phyloP scores from a whole-genome alignment of 495 filamentous ascomycete species.

The Thozetella sp. region DNA sequence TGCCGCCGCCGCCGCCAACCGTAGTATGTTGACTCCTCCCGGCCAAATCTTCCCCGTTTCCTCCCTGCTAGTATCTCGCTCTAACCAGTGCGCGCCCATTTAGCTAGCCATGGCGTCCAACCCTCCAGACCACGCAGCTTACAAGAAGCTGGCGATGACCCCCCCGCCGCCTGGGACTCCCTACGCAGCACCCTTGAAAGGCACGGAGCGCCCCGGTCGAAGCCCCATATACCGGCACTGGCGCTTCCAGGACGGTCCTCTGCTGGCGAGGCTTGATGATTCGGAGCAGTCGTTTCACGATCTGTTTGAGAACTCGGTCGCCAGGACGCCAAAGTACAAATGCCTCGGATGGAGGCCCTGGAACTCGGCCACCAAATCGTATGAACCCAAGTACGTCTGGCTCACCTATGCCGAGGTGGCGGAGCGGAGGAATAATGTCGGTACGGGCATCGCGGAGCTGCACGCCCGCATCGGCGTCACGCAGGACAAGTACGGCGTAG shows the following conservation, averaged over 20 bases:
- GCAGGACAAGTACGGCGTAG: constrained; percentile 76
- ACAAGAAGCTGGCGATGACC: constrained; percentile 42
- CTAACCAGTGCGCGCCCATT: too few species aligned
- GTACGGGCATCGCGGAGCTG: constrained; percentile 82
- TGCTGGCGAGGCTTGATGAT: constrained; percentile 77
- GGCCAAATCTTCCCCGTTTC: not conserved
- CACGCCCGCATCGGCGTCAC: constrained; percentile 70
- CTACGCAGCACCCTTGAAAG: constrained; percentile 70
- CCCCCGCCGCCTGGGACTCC: constrained; percentile 63
- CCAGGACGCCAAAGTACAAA: constrained; percentile 53
- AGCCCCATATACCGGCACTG: constrained; percentile 83
- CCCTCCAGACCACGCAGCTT: constrained; percentile 30
- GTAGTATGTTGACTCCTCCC: too few species aligned
- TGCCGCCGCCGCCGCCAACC: too few species aligned
- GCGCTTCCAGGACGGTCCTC: constrained; percentile 66
- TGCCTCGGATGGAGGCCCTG: constrained; percentile 86
- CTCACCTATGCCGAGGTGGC: constrained; percentile 80
- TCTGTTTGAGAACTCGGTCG: constrained; percentile 71
- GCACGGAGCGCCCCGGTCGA: constrained; percentile 71
- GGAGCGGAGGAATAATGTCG: constrained; percentile 78
- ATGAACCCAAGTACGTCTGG: constrained; percentile 77
- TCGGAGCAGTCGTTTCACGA: constrained; percentile 75
- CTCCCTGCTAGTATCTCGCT: not conserved
- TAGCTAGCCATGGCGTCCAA: constrained; percentile 32
- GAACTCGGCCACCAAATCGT: constrained; percentile 74